Evolutionary conservation across 2,329 filamentous ascomycete genomes (phyloP).

Genomic region (Colletotrichum limetticola): DNA sequence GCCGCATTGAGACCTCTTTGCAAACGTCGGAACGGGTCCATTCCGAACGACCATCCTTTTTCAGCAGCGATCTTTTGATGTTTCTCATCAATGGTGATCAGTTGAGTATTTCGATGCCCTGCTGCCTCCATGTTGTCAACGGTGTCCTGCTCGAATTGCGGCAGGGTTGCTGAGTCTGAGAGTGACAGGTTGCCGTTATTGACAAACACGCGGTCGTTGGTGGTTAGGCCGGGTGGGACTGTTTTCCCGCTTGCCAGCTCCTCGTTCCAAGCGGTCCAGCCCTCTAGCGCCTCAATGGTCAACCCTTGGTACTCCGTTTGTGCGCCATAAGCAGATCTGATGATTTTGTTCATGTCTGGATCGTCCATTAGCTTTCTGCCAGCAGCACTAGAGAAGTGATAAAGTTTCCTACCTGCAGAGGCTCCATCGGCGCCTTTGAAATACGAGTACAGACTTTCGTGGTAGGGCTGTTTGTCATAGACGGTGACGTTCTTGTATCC

Average conservation of each 20-base stretch:
- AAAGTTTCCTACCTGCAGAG: slow-evolving; percentile 47
- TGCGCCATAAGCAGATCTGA: slow-evolving; percentile 53
- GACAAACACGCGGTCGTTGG: slow-evolving; percentile 48
- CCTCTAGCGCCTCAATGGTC: slow-evolving; percentile 51
- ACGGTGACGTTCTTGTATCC: slow-evolving; percentile 60
- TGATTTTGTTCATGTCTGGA: slow-evolving; percentile 56
- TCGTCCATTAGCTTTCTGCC: neutral
- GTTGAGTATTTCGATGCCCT: slow-evolving; percentile 46
- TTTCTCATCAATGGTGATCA: slow-evolving; percentile 43
- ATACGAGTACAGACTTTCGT: slow-evolving; percentile 52
- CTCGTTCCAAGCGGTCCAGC: slow-evolving; percentile 58
- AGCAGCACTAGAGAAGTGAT: neutral
- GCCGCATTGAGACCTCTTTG: slow-evolving; percentile 41
- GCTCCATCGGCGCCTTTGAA: slow-evolving; percentile 53
- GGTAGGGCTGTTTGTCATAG: slow-evolving; percentile 58
- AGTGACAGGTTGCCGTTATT: slow-evolving; percentile 49
- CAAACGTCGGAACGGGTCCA: slow-evolving; percentile 50
- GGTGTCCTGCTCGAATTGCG: slow-evolving; percentile 48
- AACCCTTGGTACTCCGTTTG: slow-evolving; percentile 59
- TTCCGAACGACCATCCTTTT: slow-evolving; percentile 42
- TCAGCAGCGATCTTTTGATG: slow-evolving; percentile 42
- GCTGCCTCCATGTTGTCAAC: slow-evolving; percentile 48
- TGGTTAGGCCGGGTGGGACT: slow-evolving; percentile 50
- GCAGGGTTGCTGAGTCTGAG: slow-evolving; percentile 38
- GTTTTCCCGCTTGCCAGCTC: slow-evolving; percentile 45